Base-by-base conservation (phyloP, 169 alveolate species). In the Plasmodium cynomolgi region DNA sequence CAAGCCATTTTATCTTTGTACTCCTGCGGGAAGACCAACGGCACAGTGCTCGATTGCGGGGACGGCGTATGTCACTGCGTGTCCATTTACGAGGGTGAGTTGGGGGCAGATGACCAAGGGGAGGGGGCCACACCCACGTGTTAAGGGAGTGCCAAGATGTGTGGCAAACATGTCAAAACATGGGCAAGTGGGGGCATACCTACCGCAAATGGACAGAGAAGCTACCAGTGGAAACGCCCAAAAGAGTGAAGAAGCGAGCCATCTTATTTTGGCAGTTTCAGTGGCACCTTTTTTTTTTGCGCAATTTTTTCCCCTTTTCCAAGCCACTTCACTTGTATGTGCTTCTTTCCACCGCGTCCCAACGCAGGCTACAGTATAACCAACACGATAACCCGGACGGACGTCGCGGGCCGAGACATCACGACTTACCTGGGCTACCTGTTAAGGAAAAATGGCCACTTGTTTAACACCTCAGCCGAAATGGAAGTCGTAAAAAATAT, bases 41-140 rank as follows among this genome's bases (percentile, higher is more conserved):
- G 98, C 41, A 96, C 96, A 39, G 98, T 96, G 41, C 95, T 96
- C 31, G 98, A 97, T 83, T 94, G 96, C 74, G 98, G 98, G 26
- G 97, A 97, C 79, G 97, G 96, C 9, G 97, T 97, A 11, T 88
- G 97, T 20, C 97, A 97, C 83, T 96, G 96, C 73, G 97, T 96
- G 8, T 97, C 98, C 41, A 96, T 96, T n/a, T 96, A 96, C 84
- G 98, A 96, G 72, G 98, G 93, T 85, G 41, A 85, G 74, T 41
- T 23, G 9, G 72, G 39, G 68, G 54, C 6, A 20, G 13, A 11
- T 11, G 47, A 20, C 20, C 11, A 50, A 29, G 26, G 5, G n/a
- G 34, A 34, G 2, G 23, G 17, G 5, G 71, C 37, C 15, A 58
- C 34, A 31, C 17, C 31, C 29, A 34, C 11, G 4, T 31, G 71